Evolutionary conservation across 1,284 basidiomycete genomes (phyloP), one percentile per base, ranked within the genome.

Genomic region (Vanrija pseudolonga): DNA sequence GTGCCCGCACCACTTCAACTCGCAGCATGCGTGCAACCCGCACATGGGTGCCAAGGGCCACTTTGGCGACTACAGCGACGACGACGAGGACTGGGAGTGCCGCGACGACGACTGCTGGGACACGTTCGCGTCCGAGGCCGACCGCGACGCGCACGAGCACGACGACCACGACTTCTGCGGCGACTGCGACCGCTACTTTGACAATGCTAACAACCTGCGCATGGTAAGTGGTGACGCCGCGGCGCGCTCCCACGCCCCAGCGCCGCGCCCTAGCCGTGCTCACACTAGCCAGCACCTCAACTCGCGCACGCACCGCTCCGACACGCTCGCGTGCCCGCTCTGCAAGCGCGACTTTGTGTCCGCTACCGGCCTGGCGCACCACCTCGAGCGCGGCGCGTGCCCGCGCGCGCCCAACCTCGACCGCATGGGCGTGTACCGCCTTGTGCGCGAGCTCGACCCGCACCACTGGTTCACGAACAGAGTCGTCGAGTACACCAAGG

Each of bases 311-410:
- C 53, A 55, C 44, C 47, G 19, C n/a, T 22, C 32, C 22, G 20
- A 40, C 14, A 11, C 24, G 5, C n/a, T 50, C 12, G 8, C 8
- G 14, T 55, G 53, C 45, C 49, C 40, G 11, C 47, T 43, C 41
- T 44, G 45, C 37, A 1, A 26, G 22, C 42, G 46, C 12, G n/a
- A 20, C 14, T 56, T 49, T 22, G 14, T 38, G 15, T 45, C 22
- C 4, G 55, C 55, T 4, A 45, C 55, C 0, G 55, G 50, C 17
- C 17, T 56, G 14, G 23, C 39, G 5, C 50, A 56, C 55, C 50
- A 56, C 46, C 50, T 49, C 38, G 55, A 56, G 39, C n/a, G 19
- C 17, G 32, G 19, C 19, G 28, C 38, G 8, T 56, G 55, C 44
- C 41, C 42, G 3, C 36, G 26, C 4, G 55, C 51, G 2, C 49